Evolutionary conservation across 148 eudicot species (phyloP).

Genomic region (Silene conica): DNA sequence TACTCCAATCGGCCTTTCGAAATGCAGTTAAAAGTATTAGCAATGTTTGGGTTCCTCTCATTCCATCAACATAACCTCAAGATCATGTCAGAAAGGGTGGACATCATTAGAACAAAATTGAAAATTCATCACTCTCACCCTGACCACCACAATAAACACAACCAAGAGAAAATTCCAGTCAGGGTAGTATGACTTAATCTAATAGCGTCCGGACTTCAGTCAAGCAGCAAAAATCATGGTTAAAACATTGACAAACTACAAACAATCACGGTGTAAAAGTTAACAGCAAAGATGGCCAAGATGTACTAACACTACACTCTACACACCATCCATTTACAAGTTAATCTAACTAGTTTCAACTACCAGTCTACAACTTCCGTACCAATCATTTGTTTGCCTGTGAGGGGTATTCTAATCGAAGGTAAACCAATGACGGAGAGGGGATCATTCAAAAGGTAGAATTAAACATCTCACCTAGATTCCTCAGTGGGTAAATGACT

Average conservation of each 20-base stretch:
- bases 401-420: too few species aligned
- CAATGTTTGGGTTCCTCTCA: too few species aligned
- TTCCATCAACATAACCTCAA: too few species aligned
- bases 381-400: too few species aligned
- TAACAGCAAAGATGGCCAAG: too few species aligned
- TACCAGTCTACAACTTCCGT: too few species aligned
- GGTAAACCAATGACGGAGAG: neutral
- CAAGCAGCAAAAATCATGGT: neutral
- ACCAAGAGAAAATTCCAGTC: neutral
- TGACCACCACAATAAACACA: neutral
- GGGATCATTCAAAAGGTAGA: neutral
- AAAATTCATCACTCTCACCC: neutral
- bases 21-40: too few species aligned
- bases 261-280: too few species aligned
- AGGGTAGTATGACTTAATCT: neutral
- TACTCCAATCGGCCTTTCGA: too few species aligned
- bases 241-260: neutral
- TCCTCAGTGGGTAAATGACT: conserved; percentile 42
- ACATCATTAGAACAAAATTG: neutral
- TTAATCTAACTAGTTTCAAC: too few species aligned
- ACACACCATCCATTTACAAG: too few species aligned
- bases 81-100: neutral
- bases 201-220: neutral
- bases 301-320: too few species aligned
- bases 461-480: conserved; percentile 49